These are phyloP conservation scores for Hericium erinaceus DNA, from an alignment of 768 basidiomycete genomes.

Conservation along the genomic window DNA sequence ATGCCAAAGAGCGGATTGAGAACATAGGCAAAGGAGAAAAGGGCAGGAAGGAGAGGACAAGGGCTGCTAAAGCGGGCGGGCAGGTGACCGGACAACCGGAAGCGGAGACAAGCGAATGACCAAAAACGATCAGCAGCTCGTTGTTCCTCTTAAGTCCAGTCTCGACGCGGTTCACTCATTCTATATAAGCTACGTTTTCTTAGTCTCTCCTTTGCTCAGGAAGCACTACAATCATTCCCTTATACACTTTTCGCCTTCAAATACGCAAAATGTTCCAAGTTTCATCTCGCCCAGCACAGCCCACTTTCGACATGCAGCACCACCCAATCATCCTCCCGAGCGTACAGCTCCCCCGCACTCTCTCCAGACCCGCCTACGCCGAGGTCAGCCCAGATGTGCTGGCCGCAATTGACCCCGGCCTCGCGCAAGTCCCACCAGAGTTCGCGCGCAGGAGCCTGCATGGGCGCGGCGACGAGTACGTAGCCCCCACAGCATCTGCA, in stretches of 20 bases:
- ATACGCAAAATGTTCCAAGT: constrained; percentile 12
- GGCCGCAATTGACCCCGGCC: constrained; percentile 40
- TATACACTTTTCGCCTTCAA: not conserved
- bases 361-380: constrained; percentile 50
- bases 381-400: constrained; percentile 50
- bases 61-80: not conserved
- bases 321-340: constrained; percentile 20
- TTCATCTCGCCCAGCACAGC: constrained; percentile 6
- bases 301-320: constrained; percentile 9
- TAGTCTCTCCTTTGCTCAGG: constrained; percentile 13
- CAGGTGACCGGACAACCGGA: constrained; percentile 7
- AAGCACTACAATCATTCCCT: constrained; percentile 1
- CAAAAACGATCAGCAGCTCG: constrained; percentile 9
- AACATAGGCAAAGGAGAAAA: not conserved
- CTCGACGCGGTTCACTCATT: constrained; percentile 6
- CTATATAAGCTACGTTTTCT: constrained; percentile 10
- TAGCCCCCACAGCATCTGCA: not conserved
- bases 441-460: constrained; percentile 50
- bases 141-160: constrained; percentile 11
- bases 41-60: not conserved
- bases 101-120: constrained; percentile 12
- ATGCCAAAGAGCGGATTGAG: not conserved
- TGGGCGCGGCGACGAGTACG: constrained; percentile 35
- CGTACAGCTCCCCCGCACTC: constrained; percentile 65
- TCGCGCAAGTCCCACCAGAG: constrained; percentile 46